phyloP scores from a whole-genome alignment of 768 basidiomycete species.

The Trametes sanguinea region DNA sequence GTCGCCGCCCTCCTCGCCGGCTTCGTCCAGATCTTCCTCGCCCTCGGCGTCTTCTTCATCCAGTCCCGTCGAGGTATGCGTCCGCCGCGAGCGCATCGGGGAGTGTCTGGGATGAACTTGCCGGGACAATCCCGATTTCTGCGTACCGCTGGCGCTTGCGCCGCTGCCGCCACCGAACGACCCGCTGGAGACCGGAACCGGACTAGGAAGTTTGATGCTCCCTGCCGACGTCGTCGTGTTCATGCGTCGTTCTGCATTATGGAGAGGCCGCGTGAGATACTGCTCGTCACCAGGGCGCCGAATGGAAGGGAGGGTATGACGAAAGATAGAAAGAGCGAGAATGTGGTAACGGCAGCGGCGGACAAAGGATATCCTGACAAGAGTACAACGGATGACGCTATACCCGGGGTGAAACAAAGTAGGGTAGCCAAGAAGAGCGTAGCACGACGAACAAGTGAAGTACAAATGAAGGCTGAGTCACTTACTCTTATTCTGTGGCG shows the following conservation, averaged over 20 bases:
- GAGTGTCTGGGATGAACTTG: conserved; percentile 31
- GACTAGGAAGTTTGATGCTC: conserved; percentile 39
- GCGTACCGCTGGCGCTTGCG: conserved; percentile 18
- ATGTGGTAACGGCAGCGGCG: neutral
- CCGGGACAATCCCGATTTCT: conserved; percentile 33
- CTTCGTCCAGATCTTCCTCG: conserved; percentile 38
- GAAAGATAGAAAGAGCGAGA: neutral
- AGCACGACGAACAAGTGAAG: neutral
- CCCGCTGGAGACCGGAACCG: conserved; percentile 32
- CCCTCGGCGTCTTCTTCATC: conserved; percentile 40
- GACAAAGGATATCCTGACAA: neutral
- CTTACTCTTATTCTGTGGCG: conserved; percentile 27
- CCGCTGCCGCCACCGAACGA: conserved; percentile 16
- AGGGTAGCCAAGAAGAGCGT: neutral
- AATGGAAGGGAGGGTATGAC: neutral
- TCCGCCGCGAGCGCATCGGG: conserved; percentile 28
- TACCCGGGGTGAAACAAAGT: neutral
- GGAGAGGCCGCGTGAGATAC: neutral
- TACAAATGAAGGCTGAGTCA: neutral
- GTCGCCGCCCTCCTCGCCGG: conserved; percentile 49
- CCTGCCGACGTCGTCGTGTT: conserved; percentile 26
- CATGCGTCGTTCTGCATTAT: conserved; percentile 25
- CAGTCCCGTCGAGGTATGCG: conserved; percentile 25
- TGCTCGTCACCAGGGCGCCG: neutral
- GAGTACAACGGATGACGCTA: neutral